A percentile compares a stretch with the other conserved stretches of the same genome.
Evolutionary conservation across 139 green algal species (phyloP).

Genomic region (Tetradesmus lagerheimii): DNA sequence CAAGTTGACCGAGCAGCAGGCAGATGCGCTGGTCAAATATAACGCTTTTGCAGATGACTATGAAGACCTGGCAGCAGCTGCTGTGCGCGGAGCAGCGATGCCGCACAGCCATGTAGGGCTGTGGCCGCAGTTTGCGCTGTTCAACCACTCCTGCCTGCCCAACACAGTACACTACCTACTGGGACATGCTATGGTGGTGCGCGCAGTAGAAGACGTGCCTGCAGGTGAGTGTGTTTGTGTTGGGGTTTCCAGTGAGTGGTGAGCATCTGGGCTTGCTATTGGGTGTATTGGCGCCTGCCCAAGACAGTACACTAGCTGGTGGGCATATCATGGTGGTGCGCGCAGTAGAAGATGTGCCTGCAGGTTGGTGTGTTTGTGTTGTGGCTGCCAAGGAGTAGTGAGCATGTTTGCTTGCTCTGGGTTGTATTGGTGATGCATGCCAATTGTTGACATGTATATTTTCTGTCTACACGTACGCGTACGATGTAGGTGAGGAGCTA

Average conservation of each 20-base stretch:
- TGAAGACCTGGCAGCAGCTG: constrained; percentile 56
- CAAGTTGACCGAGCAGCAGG: background rate
- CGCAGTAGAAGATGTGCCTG: constrained; percentile 39
- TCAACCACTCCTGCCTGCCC: constrained; percentile 66
- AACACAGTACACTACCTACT: constrained; percentile 64
- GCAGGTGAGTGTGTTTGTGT: constrained; percentile 21
- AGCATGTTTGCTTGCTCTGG: too few species aligned
- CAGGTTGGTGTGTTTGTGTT: constrained; percentile 2
- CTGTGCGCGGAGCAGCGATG: constrained; percentile 24
- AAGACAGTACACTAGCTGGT: constrained; percentile 63
- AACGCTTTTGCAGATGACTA: constrained; percentile 66
- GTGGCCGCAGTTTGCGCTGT: constrained; percentile 58
- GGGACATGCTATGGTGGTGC: constrained; percentile 59
- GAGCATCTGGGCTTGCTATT: too few species aligned
- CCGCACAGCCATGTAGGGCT: constrained; percentile 53
- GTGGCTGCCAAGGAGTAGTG: too few species aligned
- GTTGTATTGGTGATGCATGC: too few species aligned
- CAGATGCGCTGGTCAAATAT: constrained; percentile 36
- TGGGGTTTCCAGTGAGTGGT: background rate
- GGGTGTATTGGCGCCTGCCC: too few species aligned
- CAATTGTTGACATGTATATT: too few species aligned
- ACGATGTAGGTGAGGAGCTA: constrained; percentile 44
- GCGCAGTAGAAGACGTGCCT: constrained; percentile 45
- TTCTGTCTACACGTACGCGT: too few species aligned
- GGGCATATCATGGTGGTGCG: constrained; percentile 57